phyloP scores from a whole-genome alignment of 1,139 yeast genomes.

The Fermentozyma sake region DNA sequence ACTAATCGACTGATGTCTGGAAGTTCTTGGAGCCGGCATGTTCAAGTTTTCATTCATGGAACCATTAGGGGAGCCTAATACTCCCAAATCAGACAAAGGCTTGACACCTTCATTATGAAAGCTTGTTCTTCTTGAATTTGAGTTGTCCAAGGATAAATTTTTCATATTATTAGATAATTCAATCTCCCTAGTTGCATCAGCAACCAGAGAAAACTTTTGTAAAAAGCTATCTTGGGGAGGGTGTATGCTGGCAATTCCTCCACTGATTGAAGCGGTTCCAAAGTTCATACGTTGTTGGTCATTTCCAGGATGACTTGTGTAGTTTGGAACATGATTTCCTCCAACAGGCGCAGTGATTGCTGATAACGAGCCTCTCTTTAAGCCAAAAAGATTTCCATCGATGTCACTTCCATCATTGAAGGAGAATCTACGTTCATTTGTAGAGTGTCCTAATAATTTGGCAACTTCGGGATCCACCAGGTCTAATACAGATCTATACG shows the following conservation, averaged over 20 bases:
- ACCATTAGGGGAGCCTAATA: slow-evolving; percentile 37
- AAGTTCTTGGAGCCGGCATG: slow-evolving; percentile 33
- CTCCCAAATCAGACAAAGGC: slow-evolving; percentile 16
- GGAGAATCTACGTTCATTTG: slow-evolving; percentile 25
- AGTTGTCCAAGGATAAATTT: slow-evolving; percentile 26
- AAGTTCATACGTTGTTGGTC: slow-evolving; percentile 27
- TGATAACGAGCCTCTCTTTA: slow-evolving; percentile 46
- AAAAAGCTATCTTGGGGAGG: slow-evolving; percentile 50
- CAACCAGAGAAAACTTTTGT: slow-evolving; percentile 68
- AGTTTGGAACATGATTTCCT: slow-evolving; percentile 14
- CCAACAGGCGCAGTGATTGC: slow-evolving; percentile 43
- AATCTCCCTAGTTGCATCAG: slow-evolving; percentile 75
- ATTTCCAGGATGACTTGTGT: slow-evolving; percentile 4
- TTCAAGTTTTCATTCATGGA: slow-evolving; percentile 51
- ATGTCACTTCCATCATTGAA: slow-evolving; percentile 45
- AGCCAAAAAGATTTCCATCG: slow-evolving; percentile 39
- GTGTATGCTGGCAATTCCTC: slow-evolving; percentile 49
- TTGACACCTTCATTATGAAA: slow-evolving; percentile 28
- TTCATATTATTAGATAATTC: slow-evolving; percentile 42
- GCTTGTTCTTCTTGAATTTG: slow-evolving; percentile 45
- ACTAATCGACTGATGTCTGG: slow-evolving; percentile 57
- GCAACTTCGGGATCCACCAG: slow-evolving; percentile 48
- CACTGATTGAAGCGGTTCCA: slow-evolving; percentile 61
- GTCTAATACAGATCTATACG: slow-evolving; percentile 32
- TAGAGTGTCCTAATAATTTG: slow-evolving; percentile 23